phyloP scores from a whole-genome alignment of 331 rosid genomes.

The Saraca asoca region DNA sequence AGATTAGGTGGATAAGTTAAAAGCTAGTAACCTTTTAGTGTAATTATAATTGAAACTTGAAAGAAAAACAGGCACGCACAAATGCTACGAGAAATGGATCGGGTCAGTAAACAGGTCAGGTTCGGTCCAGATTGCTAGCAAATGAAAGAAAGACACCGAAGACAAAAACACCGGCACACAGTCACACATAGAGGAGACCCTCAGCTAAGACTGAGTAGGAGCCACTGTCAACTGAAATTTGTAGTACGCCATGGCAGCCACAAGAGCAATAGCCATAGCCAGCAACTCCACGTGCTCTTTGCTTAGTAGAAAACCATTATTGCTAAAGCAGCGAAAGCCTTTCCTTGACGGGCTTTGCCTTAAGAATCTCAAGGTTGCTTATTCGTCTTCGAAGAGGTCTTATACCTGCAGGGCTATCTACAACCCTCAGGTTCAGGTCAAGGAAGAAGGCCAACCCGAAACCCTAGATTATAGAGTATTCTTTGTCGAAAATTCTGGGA shows the following conservation, averaged over 20 bases:
- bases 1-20: neutral
- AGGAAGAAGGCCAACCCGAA: constrained; percentile 83
- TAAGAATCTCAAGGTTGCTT: constrained; percentile 41
- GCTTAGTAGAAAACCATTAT: constrained; percentile 45
- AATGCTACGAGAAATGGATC: no score
- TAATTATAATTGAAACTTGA: no score
- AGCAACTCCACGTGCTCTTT: constrained; percentile 56
- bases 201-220: constrained; percentile 9
- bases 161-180: neutral
- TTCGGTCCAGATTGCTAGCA: no score
- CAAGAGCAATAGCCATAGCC: constrained; percentile 72
- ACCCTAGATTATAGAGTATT: constrained; percentile 86
- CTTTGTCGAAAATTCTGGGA: constrained; percentile 75
- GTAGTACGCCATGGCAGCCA: constrained; percentile 67
- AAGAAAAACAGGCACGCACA: no score
- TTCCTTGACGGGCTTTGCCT: constrained; percentile 37
- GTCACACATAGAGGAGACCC: neutral
- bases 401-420: constrained; percentile 79
- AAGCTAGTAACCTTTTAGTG: no score
- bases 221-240: neutral
- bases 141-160: neutral
- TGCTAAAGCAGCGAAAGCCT: constrained; percentile 30
- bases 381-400: constrained; percentile 42
- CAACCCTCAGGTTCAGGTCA: constrained; percentile 66
- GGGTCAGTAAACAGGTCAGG: no score